These are phyloP conservation scores for Ophiostoma sp. DNA, from an alignment of 2,329 filamentous ascomycete genomes.

Conservation along the genomic window DNA sequence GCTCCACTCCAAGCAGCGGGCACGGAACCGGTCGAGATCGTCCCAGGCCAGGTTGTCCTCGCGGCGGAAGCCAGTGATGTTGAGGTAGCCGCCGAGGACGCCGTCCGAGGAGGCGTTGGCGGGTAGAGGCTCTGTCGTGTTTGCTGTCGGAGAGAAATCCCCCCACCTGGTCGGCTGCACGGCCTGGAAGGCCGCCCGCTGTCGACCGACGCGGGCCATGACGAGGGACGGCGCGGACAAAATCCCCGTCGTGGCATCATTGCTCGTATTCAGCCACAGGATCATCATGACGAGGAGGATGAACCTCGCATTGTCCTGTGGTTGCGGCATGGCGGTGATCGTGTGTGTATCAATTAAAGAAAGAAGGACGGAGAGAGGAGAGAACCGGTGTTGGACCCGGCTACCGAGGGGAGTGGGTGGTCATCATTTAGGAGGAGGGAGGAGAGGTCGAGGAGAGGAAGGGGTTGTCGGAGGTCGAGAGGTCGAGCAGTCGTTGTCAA, in stretches of 20 bases:
- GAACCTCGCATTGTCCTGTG: constrained; percentile 47
- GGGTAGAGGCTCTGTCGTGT: constrained; percentile 31
- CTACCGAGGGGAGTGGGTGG: constrained; percentile 13
- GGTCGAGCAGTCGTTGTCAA: too few species aligned
- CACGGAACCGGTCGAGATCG: constrained; percentile 65
- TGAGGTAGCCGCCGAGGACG: constrained; percentile 53
- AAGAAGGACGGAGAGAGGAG: too few species aligned
- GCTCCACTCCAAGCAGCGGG: constrained; percentile 63
- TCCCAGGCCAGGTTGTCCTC: constrained; percentile 79
- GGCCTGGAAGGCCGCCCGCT: constrained; percentile 53
- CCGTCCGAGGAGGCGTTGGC: background rate
- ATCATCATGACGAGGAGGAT: constrained; percentile 45
- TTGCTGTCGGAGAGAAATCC: constrained; percentile 60
- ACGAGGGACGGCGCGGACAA: constrained; percentile 45
- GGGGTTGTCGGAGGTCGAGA: background rate
- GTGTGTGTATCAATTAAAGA: background rate
- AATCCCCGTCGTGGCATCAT: constrained; percentile 45
- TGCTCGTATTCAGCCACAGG: constrained; percentile 48
- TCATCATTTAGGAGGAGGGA: background rate
- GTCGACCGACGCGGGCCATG: constrained; percentile 51
- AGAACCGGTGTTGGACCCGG: constrained; percentile 6
- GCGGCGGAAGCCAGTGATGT: constrained; percentile 74
- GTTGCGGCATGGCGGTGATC: constrained; percentile 45
- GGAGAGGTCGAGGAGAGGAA: background rate
- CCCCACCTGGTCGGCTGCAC: constrained; percentile 61